Evolutionary conservation across 768 basidiomycete genomes (phyloP).

Genomic region (Tricholoma sp.): DNA sequence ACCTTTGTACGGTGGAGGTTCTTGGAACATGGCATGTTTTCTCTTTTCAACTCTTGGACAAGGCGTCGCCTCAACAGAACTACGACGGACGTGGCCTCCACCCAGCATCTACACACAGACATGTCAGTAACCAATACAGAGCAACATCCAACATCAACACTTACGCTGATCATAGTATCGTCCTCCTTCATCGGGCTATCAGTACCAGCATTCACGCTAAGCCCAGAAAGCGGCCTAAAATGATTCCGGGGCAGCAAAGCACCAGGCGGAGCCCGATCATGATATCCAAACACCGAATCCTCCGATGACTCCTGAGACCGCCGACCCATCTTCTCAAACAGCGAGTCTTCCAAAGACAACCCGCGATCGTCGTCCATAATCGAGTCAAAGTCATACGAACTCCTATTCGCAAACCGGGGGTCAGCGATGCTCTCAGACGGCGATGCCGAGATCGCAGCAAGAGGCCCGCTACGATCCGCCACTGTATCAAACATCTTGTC

Average conservation of each 20-base stretch:
- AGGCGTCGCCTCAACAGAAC: conserved; percentile 68
- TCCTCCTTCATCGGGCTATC: conserved; percentile 59
- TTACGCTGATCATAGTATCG: conserved; percentile 77
- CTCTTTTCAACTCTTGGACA: conserved; percentile 62
- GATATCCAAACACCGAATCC: conserved; percentile 60
- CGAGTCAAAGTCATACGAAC: conserved; percentile 62
- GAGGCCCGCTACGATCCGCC: conserved; percentile 45
- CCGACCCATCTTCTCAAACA: conserved; percentile 57
- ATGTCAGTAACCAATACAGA: conserved; percentile 6
- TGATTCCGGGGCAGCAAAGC: conserved; percentile 41
- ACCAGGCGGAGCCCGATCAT: conserved; percentile 28
- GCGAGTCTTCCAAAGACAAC: conserved; percentile 28
- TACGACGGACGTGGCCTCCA: conserved; percentile 67
- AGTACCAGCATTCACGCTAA: conserved; percentile 41
- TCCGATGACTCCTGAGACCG: conserved; percentile 48
- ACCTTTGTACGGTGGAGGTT: conserved; percentile 18
- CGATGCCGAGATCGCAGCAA: conserved; percentile 62
- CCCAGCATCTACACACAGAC: conserved; percentile 71
- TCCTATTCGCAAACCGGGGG: conserved; percentile 25
- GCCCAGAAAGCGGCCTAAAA: conserved; percentile 61
- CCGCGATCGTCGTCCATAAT: conserved; percentile 51
- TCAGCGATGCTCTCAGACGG: conserved; percentile 41
- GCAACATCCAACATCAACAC: too few species aligned
- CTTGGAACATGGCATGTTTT: conserved; percentile 43
- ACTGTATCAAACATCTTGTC: conserved; percentile 82